Evolutionary conservation across 2,329 filamentous ascomycete genomes (phyloP), one percentile per base, ranked within the genome.

Genomic region (Sporothrix humicola): DNA sequence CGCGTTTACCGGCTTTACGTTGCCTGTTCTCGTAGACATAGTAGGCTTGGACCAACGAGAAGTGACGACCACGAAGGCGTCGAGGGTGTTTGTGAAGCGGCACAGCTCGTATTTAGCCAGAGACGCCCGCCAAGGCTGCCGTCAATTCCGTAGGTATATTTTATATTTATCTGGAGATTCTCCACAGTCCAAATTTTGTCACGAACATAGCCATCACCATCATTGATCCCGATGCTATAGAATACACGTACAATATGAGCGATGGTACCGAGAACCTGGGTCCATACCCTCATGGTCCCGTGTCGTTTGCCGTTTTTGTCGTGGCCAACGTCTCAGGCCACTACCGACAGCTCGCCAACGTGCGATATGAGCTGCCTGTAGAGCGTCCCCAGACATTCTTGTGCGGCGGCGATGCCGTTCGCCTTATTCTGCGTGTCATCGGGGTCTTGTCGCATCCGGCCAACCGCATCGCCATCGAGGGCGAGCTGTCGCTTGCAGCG

Each of bases 171-270:
- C 50, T 52, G 12, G 50, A 52, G 50, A 52, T 52, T 52, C 50
- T 52, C 50, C 50, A 15, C 50, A 52, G 50, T 52, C 12, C 50
- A 52, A 20, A 52, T 52, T n/a, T 52, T 52, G 15, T 52, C 50
- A 52, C 20, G 50, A 52, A 52, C 50, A 52, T 52, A 52, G 2
- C 17, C 50, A 52, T n/a, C 50, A 52, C 20, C 50, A 52, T 52
- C 15, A 52, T 48, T 48, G 46, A 48, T 48, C 46, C 46, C 10
- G 9, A 48, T 48, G 9, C 46, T 8, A 52, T 52, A 52, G 15
- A 52, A 52, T 52, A 52, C 50, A 52, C 50, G 15, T 52, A 52
- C 50, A 52, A 52, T 52, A 52, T 52, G 50, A 52, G 50, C 50
- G 50, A 52, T 52, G 50, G 50, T 52, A 52, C 2, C 50, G 50